Evolutionary conservation across 179 eudicot species (phyloP), one percentile per base, ranked within the genome.

Genomic region (Amaranthus tricolor): DNA sequence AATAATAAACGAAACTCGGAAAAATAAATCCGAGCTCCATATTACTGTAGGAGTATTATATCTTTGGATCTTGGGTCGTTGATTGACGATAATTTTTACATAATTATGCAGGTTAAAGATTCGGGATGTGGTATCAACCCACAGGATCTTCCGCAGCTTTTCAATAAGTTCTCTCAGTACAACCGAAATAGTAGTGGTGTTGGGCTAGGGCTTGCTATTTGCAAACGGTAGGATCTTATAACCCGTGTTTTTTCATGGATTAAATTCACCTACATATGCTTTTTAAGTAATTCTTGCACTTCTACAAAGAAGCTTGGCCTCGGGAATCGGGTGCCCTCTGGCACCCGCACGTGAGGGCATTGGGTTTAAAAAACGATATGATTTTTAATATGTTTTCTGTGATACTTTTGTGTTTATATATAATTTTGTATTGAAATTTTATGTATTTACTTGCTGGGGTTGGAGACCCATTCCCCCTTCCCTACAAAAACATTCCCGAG

Each of bases 191-290:
- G 67, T 62, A 47, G 65, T 65, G 87, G 93, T 62, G 78, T 88
- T 55, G 97, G 99, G 56, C 96, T 95, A 66, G 99, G 99, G 44
- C 93, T 94, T 62, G 94, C 98, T 68, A 92, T 94, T 71, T 94
- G 96, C 78, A 92, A 80, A 86, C 65, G 97, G 97, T 92, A 88
- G 48, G 72, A 14, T n/a, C 50, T 31, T 44, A 31, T 31, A 17
- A 77, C 19, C 74, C 64, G 40, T 31, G 40, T 31, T 31, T 43
- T 6, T 53, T 5, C 16, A 44, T 58, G 20, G n/a, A 19, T 21
- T 11, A 21, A 47, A 48, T 19, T 24, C 51, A 14, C n/a, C 9
- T 0, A 53, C 62, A 6, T 40, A 5, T 70, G 19, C 40, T 31
- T 31, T 31, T 31, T 31, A 31, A 31, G 40, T 31, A 31, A 31